phyloP scores from a whole-genome alignment of 1,284 basidiomycete species.

The Vanrija humicola region DNA sequence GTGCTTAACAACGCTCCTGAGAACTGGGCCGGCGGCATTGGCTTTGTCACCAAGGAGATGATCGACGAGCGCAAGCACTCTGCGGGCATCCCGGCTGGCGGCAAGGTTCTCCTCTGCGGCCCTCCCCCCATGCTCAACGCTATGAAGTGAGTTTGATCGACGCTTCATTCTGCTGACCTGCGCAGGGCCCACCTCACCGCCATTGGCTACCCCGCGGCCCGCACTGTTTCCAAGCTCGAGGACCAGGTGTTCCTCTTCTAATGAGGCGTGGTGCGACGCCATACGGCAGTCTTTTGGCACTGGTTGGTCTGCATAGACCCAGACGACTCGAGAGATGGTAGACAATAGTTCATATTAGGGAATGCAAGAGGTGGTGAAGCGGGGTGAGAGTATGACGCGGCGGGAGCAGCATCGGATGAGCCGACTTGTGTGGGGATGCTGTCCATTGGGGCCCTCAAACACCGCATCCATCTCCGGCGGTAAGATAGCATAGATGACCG shows the following conservation, averaged over 20 bases:
- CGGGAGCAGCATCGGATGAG: no score
- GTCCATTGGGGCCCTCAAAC: no score
- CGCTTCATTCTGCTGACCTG: constrained; percentile 45
- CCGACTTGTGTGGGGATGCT: no score
- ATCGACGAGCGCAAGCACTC: constrained; percentile 64
- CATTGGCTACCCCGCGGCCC: constrained; percentile 79
- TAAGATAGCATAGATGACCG: no score
- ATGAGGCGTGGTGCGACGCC: background rate
- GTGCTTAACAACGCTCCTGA: constrained; percentile 89
- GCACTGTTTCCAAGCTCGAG: constrained; percentile 85
- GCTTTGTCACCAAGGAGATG: constrained; percentile 92
- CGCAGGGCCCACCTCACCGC: constrained; percentile 83
- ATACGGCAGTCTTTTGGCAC: no score
- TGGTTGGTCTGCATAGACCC: no score
- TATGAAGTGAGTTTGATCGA: constrained; percentile 71
- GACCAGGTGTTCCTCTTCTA: constrained; percentile 67
- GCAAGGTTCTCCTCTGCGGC: constrained; percentile 82
- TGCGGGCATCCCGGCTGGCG: constrained; percentile 25
- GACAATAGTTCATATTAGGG: no score
- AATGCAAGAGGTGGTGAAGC: no score
- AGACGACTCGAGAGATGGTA: no score
- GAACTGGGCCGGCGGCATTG: constrained; percentile 80
- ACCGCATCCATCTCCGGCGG: no score
- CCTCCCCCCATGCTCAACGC: constrained; percentile 95
- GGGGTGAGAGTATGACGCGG: no score